phyloP scores from a whole-genome alignment of 2,329 filamentous ascomycete genomes.

The Xylariaceae sp. region DNA sequence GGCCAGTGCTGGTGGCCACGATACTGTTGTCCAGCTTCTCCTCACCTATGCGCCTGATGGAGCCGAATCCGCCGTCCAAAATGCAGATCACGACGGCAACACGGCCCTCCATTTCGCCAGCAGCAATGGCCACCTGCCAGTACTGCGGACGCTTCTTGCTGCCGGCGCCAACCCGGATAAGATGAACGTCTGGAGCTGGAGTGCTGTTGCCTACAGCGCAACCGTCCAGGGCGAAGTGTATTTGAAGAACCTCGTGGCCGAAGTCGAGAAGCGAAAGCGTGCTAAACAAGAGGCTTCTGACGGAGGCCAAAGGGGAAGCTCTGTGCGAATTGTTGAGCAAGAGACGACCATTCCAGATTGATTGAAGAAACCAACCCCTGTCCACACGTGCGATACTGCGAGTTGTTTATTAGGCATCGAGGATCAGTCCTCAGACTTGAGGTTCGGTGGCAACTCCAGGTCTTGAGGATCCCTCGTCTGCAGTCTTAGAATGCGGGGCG shows the following conservation, averaged over 20 bases:
- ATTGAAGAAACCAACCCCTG: too few relatives aligned
- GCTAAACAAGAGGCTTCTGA: conserved; percentile 36
- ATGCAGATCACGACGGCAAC: conserved; percentile 69
- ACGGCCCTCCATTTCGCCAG: conserved; percentile 84
- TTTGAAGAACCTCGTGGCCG: conserved; percentile 69
- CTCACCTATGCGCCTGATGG: conserved; percentile 58
- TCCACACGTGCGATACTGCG: too few relatives aligned
- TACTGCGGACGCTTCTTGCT: conserved; percentile 69
- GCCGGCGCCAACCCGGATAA: conserved; percentile 72
- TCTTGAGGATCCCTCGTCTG: too few relatives aligned
- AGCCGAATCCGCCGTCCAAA: conserved; percentile 49
- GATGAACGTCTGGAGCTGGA: conserved; percentile 75
- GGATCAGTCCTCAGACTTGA: neutral
- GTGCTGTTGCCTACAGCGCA: conserved; percentile 74
- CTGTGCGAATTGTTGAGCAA: conserved; percentile 44
- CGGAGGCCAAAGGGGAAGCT: conserved; percentile 40
- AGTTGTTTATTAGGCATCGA: too few relatives aligned
- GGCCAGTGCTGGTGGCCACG: conserved; percentile 56
- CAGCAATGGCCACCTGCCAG: conserved; percentile 73
- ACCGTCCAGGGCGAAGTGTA: conserved; percentile 83
- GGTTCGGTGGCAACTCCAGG: neutral
- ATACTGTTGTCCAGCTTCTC: conserved; percentile 61
- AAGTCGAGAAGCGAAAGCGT: conserved; percentile 60
- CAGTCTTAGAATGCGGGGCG: neutral
- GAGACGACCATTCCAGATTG: conserved; percentile 34